Conservation (phyloP, 78 protist species). For the Goniomonas avonlea region DNA sequence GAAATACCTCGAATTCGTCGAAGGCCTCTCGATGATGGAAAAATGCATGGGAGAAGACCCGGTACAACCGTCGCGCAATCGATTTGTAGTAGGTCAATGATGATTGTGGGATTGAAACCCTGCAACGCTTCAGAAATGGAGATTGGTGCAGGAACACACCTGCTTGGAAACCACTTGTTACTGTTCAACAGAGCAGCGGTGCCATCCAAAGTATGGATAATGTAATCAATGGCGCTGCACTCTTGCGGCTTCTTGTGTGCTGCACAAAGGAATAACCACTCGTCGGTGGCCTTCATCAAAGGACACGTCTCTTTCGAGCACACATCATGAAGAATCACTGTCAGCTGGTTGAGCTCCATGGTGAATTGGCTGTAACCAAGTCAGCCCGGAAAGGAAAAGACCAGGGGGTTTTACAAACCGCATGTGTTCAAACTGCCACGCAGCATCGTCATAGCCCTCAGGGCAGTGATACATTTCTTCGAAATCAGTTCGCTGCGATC, state of each 20-base stretch:
- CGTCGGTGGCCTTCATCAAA: constrained; percentile 71
- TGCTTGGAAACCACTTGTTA: constrained; percentile 43
- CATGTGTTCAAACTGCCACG: constrained; percentile 10
- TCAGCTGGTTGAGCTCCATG: constrained; percentile 46
- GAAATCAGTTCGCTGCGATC: too few relatives aligned
- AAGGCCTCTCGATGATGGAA: not conserved
- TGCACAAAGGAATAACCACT: constrained; percentile 75
- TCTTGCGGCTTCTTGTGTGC: constrained; percentile 67
- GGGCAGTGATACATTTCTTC: not conserved
- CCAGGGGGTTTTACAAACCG: not conserved
- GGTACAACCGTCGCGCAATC: constrained; percentile 4
- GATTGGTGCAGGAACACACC: constrained; percentile 26
- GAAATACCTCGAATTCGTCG: not conserved
- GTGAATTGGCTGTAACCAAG: too few relatives aligned
- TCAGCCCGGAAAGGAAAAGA: too few relatives aligned
- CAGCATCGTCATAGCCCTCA: not conserved
- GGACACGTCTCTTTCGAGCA: constrained; percentile 64
- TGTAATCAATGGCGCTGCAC: constrained; percentile 72
- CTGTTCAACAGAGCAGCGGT: constrained; percentile 52
- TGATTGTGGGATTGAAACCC: not conserved
- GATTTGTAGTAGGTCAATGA: not conserved
- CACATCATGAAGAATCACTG: constrained; percentile 27
- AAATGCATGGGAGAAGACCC: not conserved
- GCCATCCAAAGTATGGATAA: constrained; percentile 63
- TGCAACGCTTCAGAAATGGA: not conserved